Conservation (phyloP, 2,329 filamentous ascomycete species). For the Aspergillus thermomutatus region DNA sequence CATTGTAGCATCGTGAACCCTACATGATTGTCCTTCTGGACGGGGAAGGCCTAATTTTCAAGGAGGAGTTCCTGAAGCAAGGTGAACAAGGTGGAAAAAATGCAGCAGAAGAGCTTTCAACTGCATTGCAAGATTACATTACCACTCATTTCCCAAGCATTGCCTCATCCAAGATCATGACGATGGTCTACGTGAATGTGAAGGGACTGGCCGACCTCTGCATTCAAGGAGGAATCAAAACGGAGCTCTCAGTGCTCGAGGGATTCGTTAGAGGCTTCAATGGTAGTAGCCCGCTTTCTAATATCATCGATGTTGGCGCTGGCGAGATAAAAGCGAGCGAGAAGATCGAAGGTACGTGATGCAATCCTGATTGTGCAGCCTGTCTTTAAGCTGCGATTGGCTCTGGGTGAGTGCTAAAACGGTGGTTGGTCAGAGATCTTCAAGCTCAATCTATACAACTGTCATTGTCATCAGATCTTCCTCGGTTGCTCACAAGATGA, state of each 20-base stretch:
- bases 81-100: constrained; percentile 53
- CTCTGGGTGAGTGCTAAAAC: constrained; percentile 21
- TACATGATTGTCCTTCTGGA: constrained; percentile 55
- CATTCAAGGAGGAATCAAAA: constrained; percentile 43
- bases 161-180: constrained; percentile 47
- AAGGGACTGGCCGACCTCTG: constrained; percentile 50
- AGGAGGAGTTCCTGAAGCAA: constrained; percentile 47
- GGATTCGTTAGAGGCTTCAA: constrained; percentile 58
- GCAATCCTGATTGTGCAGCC: neutral
- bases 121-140: constrained; percentile 43
- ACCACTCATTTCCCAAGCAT: constrained; percentile 40
- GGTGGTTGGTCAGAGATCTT: constrained; percentile 46
- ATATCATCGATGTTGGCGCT: constrained; percentile 49
- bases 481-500: constrained; percentile 58
- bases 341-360: constrained; percentile 45
- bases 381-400: constrained; percentile 7
- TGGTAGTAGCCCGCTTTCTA: constrained; percentile 47
- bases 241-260: constrained; percentile 42
- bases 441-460: constrained; percentile 54
- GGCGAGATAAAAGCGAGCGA: constrained; percentile 45
- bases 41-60: constrained; percentile 55
- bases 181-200: constrained; percentile 54
- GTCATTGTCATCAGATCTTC: constrained; percentile 59
- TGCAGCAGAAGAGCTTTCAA: constrained; percentile 50
- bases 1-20: constrained; percentile 48